phyloP scores from a whole-genome alignment of 1,284 basidiomycete species.

The Ustilago loliicola region DNA sequence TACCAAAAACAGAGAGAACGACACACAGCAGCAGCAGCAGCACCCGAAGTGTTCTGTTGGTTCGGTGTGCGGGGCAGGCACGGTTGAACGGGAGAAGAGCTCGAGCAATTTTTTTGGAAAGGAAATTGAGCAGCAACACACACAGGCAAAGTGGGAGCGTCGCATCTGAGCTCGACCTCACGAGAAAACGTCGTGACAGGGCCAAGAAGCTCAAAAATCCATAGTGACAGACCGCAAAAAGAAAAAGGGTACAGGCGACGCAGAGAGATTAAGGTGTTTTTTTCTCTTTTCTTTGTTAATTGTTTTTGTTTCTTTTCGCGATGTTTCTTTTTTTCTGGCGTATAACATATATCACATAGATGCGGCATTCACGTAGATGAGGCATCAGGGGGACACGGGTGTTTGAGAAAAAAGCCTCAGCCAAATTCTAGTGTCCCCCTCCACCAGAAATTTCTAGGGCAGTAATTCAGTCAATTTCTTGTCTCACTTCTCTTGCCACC shows the following conservation, averaged over 20 bases:
- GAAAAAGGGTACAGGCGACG: slow-evolving; percentile 3
- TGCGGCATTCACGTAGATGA: too few relatives aligned
- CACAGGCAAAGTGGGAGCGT: background rate
- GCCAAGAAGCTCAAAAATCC: background rate
- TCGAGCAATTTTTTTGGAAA: background rate
- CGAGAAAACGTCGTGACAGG: background rate
- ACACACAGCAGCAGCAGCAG: background rate
- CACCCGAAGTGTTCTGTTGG: background rate
- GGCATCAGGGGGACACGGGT: too few relatives aligned
- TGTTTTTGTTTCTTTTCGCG: background rate
- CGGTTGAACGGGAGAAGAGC: background rate
- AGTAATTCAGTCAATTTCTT: too few relatives aligned
- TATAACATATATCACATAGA: too few relatives aligned
- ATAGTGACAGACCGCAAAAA: background rate
- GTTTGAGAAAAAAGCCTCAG: too few relatives aligned
- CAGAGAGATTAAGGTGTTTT: background rate
- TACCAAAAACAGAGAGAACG: background rate
- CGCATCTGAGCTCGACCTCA: background rate
- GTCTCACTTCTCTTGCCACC: too few relatives aligned
- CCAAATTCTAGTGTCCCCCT: too few relatives aligned
- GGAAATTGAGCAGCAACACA: background rate
- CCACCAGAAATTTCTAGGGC: too few relatives aligned
- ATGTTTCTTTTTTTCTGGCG: background rate
- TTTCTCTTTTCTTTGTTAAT: too few relatives aligned
- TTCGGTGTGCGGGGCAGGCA: slow-evolving; percentile 12